These are phyloP conservation scores for Neocucurbitaria cava DNA, from an alignment of 2,329 filamentous ascomycete species.

Conservation along the genomic window DNA sequence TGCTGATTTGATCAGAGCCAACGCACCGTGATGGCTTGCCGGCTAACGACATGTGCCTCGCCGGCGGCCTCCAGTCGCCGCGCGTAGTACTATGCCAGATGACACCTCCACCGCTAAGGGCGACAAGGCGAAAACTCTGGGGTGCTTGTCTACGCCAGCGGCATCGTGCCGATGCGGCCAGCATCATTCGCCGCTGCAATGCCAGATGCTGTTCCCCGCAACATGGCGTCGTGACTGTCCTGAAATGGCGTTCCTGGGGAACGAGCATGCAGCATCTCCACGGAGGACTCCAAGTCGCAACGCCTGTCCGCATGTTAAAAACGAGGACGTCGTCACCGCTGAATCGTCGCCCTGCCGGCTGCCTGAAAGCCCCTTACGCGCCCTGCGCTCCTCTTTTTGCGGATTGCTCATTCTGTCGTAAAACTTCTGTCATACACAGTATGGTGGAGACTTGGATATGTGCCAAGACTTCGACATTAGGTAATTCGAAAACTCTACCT, in stretches of 20 bases:
- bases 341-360: background rate
- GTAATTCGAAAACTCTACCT: constrained; percentile 39
- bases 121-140: constrained; percentile 33
- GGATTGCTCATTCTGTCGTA: constrained; percentile 29
- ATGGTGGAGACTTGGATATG: too few species aligned
- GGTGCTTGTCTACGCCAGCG: constrained; percentile 18
- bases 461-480: constrained; percentile 40
- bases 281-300: constrained; percentile 25
- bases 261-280: constrained; percentile 39
- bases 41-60: constrained; percentile 18
- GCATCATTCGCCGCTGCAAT: constrained; percentile 21
- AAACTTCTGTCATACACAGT: constrained; percentile 18
- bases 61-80: constrained; percentile 21
- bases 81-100: constrained; percentile 19
- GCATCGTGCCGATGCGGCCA: constrained; percentile 19
- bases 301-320: constrained; percentile 14
- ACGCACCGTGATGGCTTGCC: constrained; percentile 14
- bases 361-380: constrained; percentile 10
- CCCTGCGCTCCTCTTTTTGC: constrained; percentile 3
- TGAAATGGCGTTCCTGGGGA: constrained; percentile 18
- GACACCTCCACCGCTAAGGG: constrained; percentile 23
- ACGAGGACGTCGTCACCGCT: constrained; percentile 9
- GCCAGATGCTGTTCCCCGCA: constrained; percentile 35
- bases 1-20: constrained; percentile 3
- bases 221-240: constrained; percentile 27